phyloP scores from a whole-genome alignment of 2,329 filamentous ascomycete genomes.

The Pseudopyrenochaeta lycopersici region DNA sequence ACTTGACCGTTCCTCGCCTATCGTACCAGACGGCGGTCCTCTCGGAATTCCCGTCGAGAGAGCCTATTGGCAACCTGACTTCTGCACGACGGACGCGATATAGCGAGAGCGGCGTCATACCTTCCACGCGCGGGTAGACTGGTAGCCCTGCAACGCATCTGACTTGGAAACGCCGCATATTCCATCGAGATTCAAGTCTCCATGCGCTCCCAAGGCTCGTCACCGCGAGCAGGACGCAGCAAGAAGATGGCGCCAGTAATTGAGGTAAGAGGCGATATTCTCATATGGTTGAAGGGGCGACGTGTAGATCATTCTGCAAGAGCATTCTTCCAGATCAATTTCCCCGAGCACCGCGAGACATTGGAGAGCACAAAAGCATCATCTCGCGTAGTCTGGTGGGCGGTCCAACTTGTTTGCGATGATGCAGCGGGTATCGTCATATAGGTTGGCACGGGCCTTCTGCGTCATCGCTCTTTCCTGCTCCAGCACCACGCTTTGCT shows the following conservation, averaged over 20 bases:
- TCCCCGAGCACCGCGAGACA: too few species aligned
- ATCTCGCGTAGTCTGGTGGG: slow-evolving; percentile 15
- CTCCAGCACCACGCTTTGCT: slow-evolving; percentile 7
- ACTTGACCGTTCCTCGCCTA: too few species aligned
- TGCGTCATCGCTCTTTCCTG: slow-evolving; percentile 35
- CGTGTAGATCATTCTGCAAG: too few species aligned
- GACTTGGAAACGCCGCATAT: slow-evolving; percentile 6
- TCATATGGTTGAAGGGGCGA: too few species aligned
- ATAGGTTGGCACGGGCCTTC: neutral
- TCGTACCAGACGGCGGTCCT: too few species aligned
- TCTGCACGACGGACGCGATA: slow-evolving; percentile 30
- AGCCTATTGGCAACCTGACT: slow-evolving; percentile 23
- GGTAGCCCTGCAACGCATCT: neutral
- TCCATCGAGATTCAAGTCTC: slow-evolving; percentile 6
- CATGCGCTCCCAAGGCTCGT: slow-evolving; percentile 30
- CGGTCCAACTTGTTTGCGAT: slow-evolving; percentile 29
- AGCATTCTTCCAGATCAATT: too few species aligned
- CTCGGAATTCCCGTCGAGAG: too few species aligned
- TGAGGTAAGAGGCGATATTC: slow-evolving; percentile 38
- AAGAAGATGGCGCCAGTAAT: slow-evolving; percentile 42
- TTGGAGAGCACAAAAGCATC: slow-evolving; percentile 4
- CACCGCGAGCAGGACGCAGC: slow-evolving; percentile 24
- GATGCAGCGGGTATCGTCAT: slow-evolving; percentile 28
- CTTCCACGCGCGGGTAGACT: slow-evolving; percentile 12
- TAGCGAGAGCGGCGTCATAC: slow-evolving; percentile 37